Base-by-base conservation (phyloP, 208 protist genomes). In the Acanthamoeba triangularis region DNA sequence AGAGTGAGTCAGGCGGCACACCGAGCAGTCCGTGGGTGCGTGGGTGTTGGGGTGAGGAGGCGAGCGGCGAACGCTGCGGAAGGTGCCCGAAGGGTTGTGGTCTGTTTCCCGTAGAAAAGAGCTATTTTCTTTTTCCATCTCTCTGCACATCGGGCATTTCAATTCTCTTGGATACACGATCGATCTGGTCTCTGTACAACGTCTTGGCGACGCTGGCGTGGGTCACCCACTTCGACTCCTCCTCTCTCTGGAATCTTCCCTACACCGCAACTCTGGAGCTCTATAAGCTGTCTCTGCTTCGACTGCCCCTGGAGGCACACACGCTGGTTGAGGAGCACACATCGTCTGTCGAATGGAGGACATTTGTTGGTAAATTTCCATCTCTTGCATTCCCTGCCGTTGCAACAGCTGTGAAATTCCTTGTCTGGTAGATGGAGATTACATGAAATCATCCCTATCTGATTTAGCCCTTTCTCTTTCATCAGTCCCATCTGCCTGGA, bases 401-500 rank as follows among this genome's bases (percentile, higher is more conserved):
- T 54, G 56, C 56, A 63, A 28, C 56, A 28, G 56, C 56, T 13
- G 13, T 28, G 56, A 63, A 35, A 72, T 72, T 30, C 63, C 6
- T 72, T 20, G 6, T 25, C 63, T 63, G 56, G 56, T 63, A 2
- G 56, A 20, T 63, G 11, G 56, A 18, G 49, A 54, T 20, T 6
- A 54, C n/a, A n/a, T n/a, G 56, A 63, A 63, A 63, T 63, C 56
- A 72, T n/a, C n/a, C 59, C 7, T 11, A 37, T 30, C 63, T 35
- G 6, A 37, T 8, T 72, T 67, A 1, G 7, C 61, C 16, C 30
- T 35, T 13, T 35, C 63, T 63, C 33, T 63, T 63, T 23, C 47
- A 74, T n/a, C 30, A 93, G 87, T 76, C 87, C 87, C 63, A 93
- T 93, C 14, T 93, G 87, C 30, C 61, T 93, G 33, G 87, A 93